These are phyloP conservation scores for Termitomyces sp. DNA, from an alignment of 768 basidiomycete species.

Conservation along the genomic window DNA sequence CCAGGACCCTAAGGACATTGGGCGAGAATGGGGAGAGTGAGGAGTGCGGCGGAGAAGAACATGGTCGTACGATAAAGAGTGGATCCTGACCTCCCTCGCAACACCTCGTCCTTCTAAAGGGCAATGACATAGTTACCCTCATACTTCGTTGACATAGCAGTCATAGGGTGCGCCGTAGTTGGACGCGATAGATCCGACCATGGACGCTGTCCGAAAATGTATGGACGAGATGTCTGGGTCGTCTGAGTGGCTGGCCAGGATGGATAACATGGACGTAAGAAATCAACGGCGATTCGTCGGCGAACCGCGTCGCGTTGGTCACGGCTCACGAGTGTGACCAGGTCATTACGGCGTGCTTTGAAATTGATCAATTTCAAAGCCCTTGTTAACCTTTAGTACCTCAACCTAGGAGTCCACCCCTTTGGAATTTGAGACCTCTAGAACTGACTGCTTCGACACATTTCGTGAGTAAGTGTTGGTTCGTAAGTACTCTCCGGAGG, in stretches of 20 bases:
- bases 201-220: slow-evolving; percentile 34
- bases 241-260: slow-evolving; percentile 6
- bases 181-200: slow-evolving; percentile 61
- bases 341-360: no score
- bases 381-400: no score
- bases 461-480: no score
- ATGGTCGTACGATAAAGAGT: slow-evolving; percentile 21
- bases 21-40: slow-evolving; percentile 46
- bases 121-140: slow-evolving; percentile 69
- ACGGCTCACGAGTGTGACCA: neutral
- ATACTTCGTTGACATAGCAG: slow-evolving; percentile 54
- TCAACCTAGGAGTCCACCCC: no score
- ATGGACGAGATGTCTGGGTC: slow-evolving; percentile 2
- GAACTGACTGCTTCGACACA: no score
- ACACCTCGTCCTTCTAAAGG: slow-evolving; percentile 77
- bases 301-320: neutral
- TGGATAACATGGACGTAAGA: neutral
- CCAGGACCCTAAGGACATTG: slow-evolving; percentile 33
- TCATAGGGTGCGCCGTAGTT: slow-evolving; percentile 62
- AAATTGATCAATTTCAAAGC: no score
- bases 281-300: neutral
- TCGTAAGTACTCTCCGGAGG: no score
- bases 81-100: slow-evolving; percentile 72
- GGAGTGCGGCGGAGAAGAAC: slow-evolving; percentile 37
- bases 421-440: no score